phyloP scores from a whole-genome alignment of 352 stramenopile genomes.

The Globisporangium spinosum region DNA sequence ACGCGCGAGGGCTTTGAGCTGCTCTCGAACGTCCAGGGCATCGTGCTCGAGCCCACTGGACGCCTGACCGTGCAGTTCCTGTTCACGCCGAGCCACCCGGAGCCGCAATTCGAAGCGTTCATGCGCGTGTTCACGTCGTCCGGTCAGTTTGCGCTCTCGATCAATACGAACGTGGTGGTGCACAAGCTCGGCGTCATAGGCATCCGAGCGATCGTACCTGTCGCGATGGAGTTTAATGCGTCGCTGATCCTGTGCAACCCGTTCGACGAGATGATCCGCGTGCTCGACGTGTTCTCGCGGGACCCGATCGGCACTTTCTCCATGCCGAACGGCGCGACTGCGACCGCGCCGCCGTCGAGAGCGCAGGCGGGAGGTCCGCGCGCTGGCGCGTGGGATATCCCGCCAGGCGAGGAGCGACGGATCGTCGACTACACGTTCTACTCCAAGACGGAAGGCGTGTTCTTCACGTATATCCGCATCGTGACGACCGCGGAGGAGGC shows the following conservation, averaged over 20 bases:
- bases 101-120: conserved; percentile 23
- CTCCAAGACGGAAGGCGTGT: conserved; percentile 21
- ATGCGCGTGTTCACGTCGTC: conserved; percentile 45
- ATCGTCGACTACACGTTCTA: conserved; percentile 38
- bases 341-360: conserved; percentile 1
- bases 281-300: conserved; percentile 45
- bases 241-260: conserved; percentile 45
- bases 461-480: conserved; percentile 40
- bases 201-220: conserved; percentile 31
- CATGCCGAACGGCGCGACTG: neutral
- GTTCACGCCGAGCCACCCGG: conserved; percentile 30
- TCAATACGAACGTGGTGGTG: conserved; percentile 21
- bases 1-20: conserved; percentile 42
- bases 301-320: conserved; percentile 35
- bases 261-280: conserved; percentile 30
- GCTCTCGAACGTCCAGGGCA: conserved; percentile 29
- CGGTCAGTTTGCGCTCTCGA: conserved; percentile 44
- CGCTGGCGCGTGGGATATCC: conserved; percentile 37
- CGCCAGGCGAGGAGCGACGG: conserved; percentile 25
- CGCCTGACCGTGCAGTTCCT: conserved; percentile 36
- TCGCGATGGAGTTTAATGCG: conserved; percentile 28
- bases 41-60: conserved; percentile 32
- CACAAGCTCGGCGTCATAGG: conserved; percentile 31
- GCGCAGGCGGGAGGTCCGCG: conserved; percentile 1
- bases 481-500: conserved; percentile 12